Conservation (phyloP, 108 stramenopile genomes). For the Pseudonitzschia multiseries region DNA sequence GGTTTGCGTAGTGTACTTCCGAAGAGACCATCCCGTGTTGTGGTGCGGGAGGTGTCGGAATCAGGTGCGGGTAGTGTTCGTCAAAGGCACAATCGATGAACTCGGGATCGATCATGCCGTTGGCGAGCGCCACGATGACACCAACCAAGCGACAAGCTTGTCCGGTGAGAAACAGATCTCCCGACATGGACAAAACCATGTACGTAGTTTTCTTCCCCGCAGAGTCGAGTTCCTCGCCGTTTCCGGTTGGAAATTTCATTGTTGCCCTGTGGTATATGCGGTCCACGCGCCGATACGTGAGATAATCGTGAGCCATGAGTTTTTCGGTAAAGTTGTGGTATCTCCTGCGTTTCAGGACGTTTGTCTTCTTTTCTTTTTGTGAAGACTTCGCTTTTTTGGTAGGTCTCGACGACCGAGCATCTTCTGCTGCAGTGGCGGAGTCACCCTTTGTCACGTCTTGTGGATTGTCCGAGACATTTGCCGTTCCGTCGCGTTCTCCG, state of each 20-base stretch:
- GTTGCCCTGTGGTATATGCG: slow-evolving; percentile 78
- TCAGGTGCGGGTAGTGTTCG: slow-evolving; percentile 68
- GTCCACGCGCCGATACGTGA: slow-evolving; percentile 66
- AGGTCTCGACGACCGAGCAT: neutral
- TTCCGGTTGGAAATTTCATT: slow-evolving; percentile 32
- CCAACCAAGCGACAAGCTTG: slow-evolving; percentile 69
- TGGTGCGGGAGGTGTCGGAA: slow-evolving; percentile 72
- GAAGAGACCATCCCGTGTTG: slow-evolving; percentile 47
- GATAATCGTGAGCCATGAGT: slow-evolving; percentile 68
- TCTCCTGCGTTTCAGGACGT: slow-evolving; percentile 51
- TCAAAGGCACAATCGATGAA: slow-evolving; percentile 83
- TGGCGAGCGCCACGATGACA: slow-evolving; percentile 62
- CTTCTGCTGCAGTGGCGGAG: slow-evolving; percentile 15
- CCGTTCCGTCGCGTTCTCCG: neutral
- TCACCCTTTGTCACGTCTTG: slow-evolving; percentile 24
- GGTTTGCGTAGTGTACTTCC: slow-evolving; percentile 61
- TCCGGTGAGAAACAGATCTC: slow-evolving; percentile 69
- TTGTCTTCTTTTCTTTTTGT: slow-evolving; percentile 13
- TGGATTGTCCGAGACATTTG: neutral
- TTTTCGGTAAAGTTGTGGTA: slow-evolving; percentile 79
- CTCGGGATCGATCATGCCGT: slow-evolving; percentile 62
- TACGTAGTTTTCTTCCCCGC: slow-evolving; percentile 37
- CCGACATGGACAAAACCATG: slow-evolving; percentile 65
- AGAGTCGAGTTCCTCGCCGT: neutral
- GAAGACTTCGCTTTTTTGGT: slow-evolving; percentile 4